phyloP scores from a whole-genome alignment of 1,139 yeast genomes.

The Candida tunisiensis region DNA sequence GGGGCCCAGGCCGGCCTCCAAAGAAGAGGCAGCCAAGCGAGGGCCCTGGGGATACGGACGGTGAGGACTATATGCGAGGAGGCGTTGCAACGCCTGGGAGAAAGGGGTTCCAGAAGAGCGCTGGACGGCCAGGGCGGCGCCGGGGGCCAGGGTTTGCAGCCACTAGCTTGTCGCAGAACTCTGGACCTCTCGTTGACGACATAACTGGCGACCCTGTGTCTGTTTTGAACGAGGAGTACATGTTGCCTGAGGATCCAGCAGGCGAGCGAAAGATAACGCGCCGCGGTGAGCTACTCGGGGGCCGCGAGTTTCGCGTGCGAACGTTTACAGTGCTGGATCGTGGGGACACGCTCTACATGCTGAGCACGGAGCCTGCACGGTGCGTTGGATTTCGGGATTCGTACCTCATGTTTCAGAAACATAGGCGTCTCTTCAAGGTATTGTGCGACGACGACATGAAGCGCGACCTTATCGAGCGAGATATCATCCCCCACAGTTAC shows the following conservation, averaged over 20 bases:
- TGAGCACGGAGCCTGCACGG: conserved; percentile 92
- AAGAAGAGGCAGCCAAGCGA: not conserved
- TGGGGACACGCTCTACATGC: conserved; percentile 67
- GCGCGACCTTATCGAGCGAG: conserved; percentile 65
- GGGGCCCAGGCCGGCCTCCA: not conserved
- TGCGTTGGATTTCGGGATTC: conserved; percentile 92
- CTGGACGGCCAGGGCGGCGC: not conserved
- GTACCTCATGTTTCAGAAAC: conserved; percentile 77
- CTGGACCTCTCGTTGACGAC: conserved; percentile 6
- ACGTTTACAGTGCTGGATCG: conserved; percentile 64
- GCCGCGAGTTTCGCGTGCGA: conserved; percentile 64
- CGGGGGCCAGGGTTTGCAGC: not conserved
- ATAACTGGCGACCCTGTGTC: conserved; percentile 29
- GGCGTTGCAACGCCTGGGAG: too few relatives aligned
- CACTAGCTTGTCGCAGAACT: not conserved
- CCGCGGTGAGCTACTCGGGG: conserved; percentile 55
- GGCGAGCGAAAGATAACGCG: conserved; percentile 64
- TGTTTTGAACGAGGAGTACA: conserved; percentile 64
- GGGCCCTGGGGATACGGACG: not conserved
- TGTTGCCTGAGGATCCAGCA: conserved; percentile 61
- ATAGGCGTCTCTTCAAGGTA: conserved; percentile 53
- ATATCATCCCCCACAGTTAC: conserved; percentile 75
- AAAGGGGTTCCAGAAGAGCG: too few relatives aligned
- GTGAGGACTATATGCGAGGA: too few relatives aligned
- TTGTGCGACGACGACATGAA: conserved; percentile 67